Percentiles rank a stretch among this genome's conserved stretches.
Conservation (phyloP, 2,329 filamentous ascomycete genomes). For the Epichloe sylvatica region DNA sequence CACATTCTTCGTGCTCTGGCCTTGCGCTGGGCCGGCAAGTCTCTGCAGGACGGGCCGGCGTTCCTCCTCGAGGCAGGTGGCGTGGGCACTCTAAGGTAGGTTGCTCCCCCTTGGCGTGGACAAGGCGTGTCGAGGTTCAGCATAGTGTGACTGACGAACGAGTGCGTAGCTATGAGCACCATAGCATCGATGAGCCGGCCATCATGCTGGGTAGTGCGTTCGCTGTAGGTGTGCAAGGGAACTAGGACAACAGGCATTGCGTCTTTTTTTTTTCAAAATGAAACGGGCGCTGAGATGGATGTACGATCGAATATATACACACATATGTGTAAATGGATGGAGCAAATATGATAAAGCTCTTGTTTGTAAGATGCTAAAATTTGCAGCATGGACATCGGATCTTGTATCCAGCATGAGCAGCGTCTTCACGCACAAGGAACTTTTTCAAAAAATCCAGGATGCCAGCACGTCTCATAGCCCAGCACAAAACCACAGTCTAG, state of each 20-base stretch:
- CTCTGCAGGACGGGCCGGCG: slow-evolving; percentile 58
- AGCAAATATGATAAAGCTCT: too few relatives aligned
- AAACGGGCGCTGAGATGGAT: too few relatives aligned
- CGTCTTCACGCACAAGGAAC: too few relatives aligned
- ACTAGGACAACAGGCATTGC: slow-evolving; percentile 5
- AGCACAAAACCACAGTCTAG: too few relatives aligned
- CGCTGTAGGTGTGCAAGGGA: slow-evolving; percentile 27
- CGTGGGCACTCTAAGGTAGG: slow-evolving; percentile 62
- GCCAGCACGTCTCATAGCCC: too few relatives aligned
- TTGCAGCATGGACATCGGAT: too few relatives aligned
- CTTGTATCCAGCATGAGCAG: too few relatives aligned
- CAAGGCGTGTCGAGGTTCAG: background rate
- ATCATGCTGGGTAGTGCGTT: slow-evolving; percentile 66
- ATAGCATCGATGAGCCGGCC: slow-evolving; percentile 63
- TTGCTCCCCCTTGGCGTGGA: background rate
- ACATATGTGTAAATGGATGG: too few relatives aligned
- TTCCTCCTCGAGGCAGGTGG: slow-evolving; percentile 84
- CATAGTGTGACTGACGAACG: background rate
- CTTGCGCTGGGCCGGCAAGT: slow-evolving; percentile 67
- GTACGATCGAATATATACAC: too few relatives aligned
- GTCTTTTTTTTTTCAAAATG: too few relatives aligned
- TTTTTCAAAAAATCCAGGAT: too few relatives aligned
- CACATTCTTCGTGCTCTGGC: slow-evolving; percentile 82
- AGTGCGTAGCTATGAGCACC: slow-evolving; percentile 56
- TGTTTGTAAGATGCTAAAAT: too few relatives aligned